Conservation (phyloP, 176 grass and related monocot species). For the Zizania latifolia region DNA sequence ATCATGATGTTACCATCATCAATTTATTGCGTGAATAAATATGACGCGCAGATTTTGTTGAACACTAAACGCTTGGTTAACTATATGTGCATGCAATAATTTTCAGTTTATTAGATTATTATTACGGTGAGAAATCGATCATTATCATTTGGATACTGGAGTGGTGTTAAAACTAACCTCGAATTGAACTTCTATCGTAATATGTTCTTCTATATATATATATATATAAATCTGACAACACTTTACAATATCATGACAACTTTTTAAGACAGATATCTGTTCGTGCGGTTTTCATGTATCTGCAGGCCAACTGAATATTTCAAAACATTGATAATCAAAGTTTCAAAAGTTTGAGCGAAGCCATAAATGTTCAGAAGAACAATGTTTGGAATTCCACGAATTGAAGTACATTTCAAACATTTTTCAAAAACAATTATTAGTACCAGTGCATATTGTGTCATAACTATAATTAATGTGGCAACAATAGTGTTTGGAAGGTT, state of each 20-base stretch:
- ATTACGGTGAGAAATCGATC: too few relatives aligned
- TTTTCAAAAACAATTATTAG: background rate
- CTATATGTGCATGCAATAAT: too few relatives aligned
- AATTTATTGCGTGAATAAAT: background rate
- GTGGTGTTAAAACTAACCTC: too few relatives aligned
- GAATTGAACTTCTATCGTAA: too few relatives aligned
- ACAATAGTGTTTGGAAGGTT: background rate
- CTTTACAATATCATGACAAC: background rate
- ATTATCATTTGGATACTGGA: too few relatives aligned
- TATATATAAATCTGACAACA: too few relatives aligned
- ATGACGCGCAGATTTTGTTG: background rate
- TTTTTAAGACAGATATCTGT: background rate
- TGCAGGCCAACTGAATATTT: too few relatives aligned
- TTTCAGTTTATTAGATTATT: background rate
- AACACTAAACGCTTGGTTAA: background rate
- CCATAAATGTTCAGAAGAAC: background rate
- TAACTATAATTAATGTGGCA: background rate
- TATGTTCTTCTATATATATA: too few relatives aligned
- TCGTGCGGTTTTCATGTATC: background rate
- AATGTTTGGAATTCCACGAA: background rate
- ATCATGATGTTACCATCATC: background rate
- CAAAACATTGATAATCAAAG: background rate
- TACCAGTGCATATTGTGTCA: background rate
- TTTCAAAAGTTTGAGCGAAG: background rate
- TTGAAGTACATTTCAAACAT: background rate